Conservation (phyloP, 345 rosid genomes). For the Gynandropsis gynandra region DNA sequence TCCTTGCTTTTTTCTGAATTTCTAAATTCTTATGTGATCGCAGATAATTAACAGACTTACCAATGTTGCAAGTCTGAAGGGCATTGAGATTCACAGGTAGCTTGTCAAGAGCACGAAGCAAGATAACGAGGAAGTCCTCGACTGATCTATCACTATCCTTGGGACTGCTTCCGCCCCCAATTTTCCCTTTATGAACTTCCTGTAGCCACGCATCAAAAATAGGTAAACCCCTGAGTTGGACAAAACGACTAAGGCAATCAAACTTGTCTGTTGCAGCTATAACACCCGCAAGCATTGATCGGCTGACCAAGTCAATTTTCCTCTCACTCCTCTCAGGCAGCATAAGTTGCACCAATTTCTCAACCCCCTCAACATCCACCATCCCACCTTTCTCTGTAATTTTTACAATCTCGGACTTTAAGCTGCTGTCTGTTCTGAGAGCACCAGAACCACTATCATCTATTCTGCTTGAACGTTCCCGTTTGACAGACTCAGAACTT, state of each 20-base stretch:
- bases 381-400: constrained; percentile 76
- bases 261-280: constrained; percentile 74
- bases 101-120: constrained; percentile 87
- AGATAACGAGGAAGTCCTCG: constrained; percentile 68
- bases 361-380: constrained; percentile 68
- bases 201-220: constrained; percentile 97
- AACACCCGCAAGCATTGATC: constrained; percentile 61
- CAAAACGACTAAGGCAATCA: constrained; percentile 78
- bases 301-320: constrained; percentile 59
- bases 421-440: constrained; percentile 43
- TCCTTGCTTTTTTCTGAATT: constrained; percentile 86
- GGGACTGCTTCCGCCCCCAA: constrained; percentile 53
- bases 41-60: constrained; percentile 86
- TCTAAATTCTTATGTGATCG: constrained; percentile 74
- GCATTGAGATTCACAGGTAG: constrained; percentile 91
- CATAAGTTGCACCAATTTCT: constrained; percentile 65
- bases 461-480: constrained; percentile 55
- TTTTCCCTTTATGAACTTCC: constrained; percentile 85
- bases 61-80: constrained; percentile 81
- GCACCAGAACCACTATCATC: constrained; percentile 64
- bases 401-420: constrained; percentile 67
- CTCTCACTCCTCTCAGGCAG: constrained; percentile 55
- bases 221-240: constrained; percentile 76
- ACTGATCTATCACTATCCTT: constrained; percentile 34
- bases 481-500: constrained; percentile 54